Conservation (phyloP, 495 filamentous ascomycete species). For the Chaetomidium leptoderma region DNA sequence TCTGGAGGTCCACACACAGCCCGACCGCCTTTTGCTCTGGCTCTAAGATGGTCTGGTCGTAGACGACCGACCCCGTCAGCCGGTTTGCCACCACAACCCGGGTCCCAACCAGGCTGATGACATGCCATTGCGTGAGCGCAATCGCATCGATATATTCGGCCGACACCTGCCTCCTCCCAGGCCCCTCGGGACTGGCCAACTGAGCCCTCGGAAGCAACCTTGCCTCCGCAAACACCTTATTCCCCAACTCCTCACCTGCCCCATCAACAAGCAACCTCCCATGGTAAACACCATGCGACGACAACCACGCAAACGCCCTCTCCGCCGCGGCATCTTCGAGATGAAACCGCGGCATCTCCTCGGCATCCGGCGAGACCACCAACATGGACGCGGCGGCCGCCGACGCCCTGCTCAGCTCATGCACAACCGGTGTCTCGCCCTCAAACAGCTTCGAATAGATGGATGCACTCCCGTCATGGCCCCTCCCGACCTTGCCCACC, state of each 20-base stretch:
- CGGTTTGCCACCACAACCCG: constrained; percentile 79
- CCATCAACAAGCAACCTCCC: constrained; percentile 59
- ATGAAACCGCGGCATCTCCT: constrained; percentile 42
- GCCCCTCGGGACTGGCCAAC: constrained; percentile 62
- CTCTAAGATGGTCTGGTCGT: constrained; percentile 82
- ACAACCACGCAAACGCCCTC: constrained; percentile 85
- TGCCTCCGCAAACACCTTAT: constrained; percentile 61
- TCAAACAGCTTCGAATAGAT: constrained; percentile 88
- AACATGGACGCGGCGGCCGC: constrained; percentile 58
- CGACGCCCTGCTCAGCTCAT: constrained; percentile 59
- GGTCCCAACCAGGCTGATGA: constrained; percentile 77
- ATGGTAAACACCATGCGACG: constrained; percentile 79
- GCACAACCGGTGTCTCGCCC: constrained; percentile 65
- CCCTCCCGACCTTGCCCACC: constrained; percentile 67
- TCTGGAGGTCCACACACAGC: constrained; percentile 79
- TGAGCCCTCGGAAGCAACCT: constrained; percentile 70
- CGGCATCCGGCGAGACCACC: constrained; percentile 68
- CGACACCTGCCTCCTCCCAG: constrained; percentile 58
- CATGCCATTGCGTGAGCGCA: constrained; percentile 86
- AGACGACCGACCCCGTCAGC: constrained; percentile 76
- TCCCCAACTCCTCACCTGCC: constrained; percentile 55
- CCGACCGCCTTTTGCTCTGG: constrained; percentile 71
- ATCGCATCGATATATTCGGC: constrained; percentile 73
- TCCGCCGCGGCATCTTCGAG: constrained; percentile 47
- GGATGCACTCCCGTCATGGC: constrained; percentile 73